phyloP scores from a whole-genome alignment of 2,329 filamentous ascomycete genomes.

The Cordyceps farinosa region DNA sequence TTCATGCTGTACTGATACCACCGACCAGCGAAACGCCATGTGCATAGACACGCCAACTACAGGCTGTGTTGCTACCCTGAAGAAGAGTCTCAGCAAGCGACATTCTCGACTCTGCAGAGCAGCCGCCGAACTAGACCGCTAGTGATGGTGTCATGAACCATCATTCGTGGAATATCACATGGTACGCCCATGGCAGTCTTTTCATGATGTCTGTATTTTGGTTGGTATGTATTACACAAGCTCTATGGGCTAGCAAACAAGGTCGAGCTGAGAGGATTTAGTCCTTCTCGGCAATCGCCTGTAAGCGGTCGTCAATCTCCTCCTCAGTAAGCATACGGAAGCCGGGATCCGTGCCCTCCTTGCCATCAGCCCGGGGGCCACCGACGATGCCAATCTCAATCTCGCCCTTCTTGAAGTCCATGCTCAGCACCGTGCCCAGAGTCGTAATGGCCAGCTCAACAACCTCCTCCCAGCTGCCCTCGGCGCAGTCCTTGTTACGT shows the following conservation, averaged over 20 bases:
- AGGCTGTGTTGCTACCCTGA: too few species aligned
- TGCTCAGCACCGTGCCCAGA: slow-evolving; percentile 91
- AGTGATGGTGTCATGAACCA: too few species aligned
- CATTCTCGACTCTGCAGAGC: too few species aligned
- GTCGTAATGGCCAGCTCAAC: slow-evolving; percentile 96
- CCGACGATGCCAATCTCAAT: slow-evolving; percentile 97
- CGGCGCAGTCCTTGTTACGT: slow-evolving; percentile 95
- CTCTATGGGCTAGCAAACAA: slow-evolving; percentile 12
- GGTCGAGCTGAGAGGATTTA: slow-evolving; percentile 43
- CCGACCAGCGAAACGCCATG: too few species aligned
- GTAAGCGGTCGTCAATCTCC: slow-evolving; percentile 96
- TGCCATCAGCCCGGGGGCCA: slow-evolving; percentile 75
- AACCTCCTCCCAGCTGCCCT: slow-evolving; percentile 94
- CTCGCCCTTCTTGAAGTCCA: slow-evolving; percentile 99
- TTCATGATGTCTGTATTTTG: background rate
- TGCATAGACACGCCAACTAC: too few species aligned
- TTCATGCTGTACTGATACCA: too few species aligned
- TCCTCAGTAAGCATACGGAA: slow-evolving; percentile 94
- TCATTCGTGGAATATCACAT: background rate
- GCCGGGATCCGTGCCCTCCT: slow-evolving; percentile 71
- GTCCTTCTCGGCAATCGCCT: slow-evolving; percentile 98
- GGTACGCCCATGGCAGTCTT: too few species aligned
- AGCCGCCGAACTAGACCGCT: too few species aligned
- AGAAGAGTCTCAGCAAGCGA: too few species aligned
- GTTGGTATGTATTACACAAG: slow-evolving; percentile 13